Conservation (phyloP, 108 stramenopile genomes). For the Nitzschia putrida region DNA sequence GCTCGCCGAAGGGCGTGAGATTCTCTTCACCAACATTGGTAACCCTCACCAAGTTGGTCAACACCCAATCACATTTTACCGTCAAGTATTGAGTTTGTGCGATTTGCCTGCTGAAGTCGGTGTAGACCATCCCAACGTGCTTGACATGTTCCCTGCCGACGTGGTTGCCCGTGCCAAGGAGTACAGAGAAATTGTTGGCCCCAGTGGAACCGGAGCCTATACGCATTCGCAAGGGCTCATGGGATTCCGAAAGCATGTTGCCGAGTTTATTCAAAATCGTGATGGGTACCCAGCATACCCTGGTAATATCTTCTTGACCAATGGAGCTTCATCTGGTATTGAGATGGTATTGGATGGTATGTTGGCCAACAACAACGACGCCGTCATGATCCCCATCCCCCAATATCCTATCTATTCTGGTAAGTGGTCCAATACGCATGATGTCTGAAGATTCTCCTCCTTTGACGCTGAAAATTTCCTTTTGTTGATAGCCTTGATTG, state of each 20-base stretch:
- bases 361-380: slow-evolving; percentile 78
- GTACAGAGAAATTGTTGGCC: slow-evolving; percentile 63
- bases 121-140: slow-evolving; percentile 57
- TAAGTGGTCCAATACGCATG: neutral
- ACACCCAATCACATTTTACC: slow-evolving; percentile 78
- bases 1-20: slow-evolving; percentile 51
- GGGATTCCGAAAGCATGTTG: slow-evolving; percentile 74
- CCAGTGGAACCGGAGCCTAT: slow-evolving; percentile 76
- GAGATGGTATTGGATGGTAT: slow-evolving; percentile 70
- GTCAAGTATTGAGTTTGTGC: slow-evolving; percentile 87
- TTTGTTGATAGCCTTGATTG: slow-evolving; percentile 55
- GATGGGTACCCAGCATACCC: slow-evolving; percentile 75
- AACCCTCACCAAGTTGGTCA: slow-evolving; percentile 95
- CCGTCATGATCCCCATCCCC: slow-evolving; percentile 92
- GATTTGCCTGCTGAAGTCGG: slow-evolving; percentile 78
- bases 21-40: slow-evolving; percentile 88
- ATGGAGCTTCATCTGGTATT: slow-evolving; percentile 91
- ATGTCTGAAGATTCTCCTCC: neutral
- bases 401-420: slow-evolving; percentile 95
- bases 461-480: neutral
- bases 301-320: slow-evolving; percentile 88
- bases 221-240: slow-evolving; percentile 58
- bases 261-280: slow-evolving; percentile 67
- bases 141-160: slow-evolving; percentile 62
- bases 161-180: slow-evolving; percentile 69